Evolutionary conservation across 495 filamentous ascomycete species (phyloP).

Genomic region (Lophiotrema nucula): DNA sequence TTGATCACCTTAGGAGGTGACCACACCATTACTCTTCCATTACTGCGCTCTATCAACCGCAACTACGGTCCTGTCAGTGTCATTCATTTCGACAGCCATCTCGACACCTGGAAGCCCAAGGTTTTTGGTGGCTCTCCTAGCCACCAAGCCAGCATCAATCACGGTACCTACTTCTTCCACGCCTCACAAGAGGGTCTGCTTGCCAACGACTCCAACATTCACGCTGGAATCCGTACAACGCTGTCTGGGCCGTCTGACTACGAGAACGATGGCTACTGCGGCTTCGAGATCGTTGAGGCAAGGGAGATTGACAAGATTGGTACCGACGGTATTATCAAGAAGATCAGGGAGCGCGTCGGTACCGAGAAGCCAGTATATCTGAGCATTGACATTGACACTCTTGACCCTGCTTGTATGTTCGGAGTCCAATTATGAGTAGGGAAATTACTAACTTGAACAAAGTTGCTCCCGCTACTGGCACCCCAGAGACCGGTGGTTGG

Average conservation of each 20-base stretch:
- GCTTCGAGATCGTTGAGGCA: constrained; percentile 78
- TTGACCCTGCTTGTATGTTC: constrained; percentile 75
- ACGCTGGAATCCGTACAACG: constrained; percentile 80
- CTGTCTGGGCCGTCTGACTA: constrained; percentile 71
- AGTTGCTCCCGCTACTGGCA: constrained; percentile 81
- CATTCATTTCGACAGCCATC: constrained; percentile 48
- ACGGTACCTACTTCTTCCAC: constrained; percentile 81
- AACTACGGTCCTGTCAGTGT: constrained; percentile 46
- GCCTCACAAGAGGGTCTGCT: constrained; percentile 69
- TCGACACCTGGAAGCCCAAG: constrained; percentile 61
- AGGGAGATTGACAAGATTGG: constrained; percentile 79
- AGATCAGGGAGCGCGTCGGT: constrained; percentile 72
- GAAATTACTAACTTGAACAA: background rate
- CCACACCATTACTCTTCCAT: constrained; percentile 62
- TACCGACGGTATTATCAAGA: constrained; percentile 67
- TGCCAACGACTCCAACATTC: constrained; percentile 78
- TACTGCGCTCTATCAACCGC: constrained; percentile 50
- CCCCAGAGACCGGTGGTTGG: constrained; percentile 86
- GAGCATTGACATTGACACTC: constrained; percentile 83
- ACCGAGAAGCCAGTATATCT: constrained; percentile 73
- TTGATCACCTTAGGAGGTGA: constrained; percentile 51
- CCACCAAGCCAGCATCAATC: constrained; percentile 69
- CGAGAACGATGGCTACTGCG: constrained; percentile 78
- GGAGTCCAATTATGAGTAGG: background rate
- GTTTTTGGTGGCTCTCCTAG: constrained; percentile 69